A percentile compares a stretch with the other conserved stretches of the same genome.
These are phyloP conservation scores for Botrytis pseudocinerea DNA, from an alignment of 2,329 filamentous ascomycete species.

Conservation along the genomic window DNA sequence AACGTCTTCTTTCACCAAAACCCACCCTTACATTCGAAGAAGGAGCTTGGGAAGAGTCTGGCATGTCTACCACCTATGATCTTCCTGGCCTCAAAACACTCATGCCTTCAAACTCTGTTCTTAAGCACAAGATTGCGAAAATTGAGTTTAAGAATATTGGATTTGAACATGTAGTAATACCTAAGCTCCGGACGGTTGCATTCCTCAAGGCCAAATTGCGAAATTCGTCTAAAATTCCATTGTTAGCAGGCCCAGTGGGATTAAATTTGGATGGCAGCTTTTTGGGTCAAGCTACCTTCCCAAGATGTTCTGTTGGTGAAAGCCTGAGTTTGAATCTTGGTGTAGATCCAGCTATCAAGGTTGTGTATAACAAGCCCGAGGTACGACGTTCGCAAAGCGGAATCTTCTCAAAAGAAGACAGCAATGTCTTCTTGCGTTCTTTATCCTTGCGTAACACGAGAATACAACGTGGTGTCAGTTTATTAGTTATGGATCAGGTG, in stretches of 20 bases:
- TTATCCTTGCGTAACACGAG: slow-evolving; percentile 54
- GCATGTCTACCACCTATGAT: slow-evolving; percentile 60
- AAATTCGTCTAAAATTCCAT: slow-evolving; percentile 56
- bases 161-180: slow-evolving; percentile 59
- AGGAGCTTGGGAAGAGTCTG: slow-evolving; percentile 58
- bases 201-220: slow-evolving; percentile 59
- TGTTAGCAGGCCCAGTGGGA: slow-evolving; percentile 56
- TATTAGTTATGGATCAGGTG: slow-evolving; percentile 60
- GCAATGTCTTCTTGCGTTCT: slow-evolving; percentile 50
- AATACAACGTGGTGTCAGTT: slow-evolving; percentile 44
- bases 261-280: slow-evolving; percentile 65
- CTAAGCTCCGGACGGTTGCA: slow-evolving; percentile 60
- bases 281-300: slow-evolving; percentile 56
- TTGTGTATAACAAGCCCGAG: slow-evolving; percentile 57
- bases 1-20: slow-evolving; percentile 24
- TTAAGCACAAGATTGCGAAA: slow-evolving; percentile 61
- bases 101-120: slow-evolving; percentile 50
- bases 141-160: slow-evolving; percentile 51
- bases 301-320: slow-evolving; percentile 57
- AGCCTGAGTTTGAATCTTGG: slow-evolving; percentile 56
- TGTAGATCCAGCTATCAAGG: slow-evolving; percentile 57
- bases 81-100: slow-evolving; percentile 59
- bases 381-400: slow-evolving; percentile 53
- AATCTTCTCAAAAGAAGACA: slow-evolving; percentile 56
- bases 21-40: slow-evolving; percentile 49